Evolutionary conservation across 257 asterid species (phyloP).

Genomic region (Catharanthus roseus): DNA sequence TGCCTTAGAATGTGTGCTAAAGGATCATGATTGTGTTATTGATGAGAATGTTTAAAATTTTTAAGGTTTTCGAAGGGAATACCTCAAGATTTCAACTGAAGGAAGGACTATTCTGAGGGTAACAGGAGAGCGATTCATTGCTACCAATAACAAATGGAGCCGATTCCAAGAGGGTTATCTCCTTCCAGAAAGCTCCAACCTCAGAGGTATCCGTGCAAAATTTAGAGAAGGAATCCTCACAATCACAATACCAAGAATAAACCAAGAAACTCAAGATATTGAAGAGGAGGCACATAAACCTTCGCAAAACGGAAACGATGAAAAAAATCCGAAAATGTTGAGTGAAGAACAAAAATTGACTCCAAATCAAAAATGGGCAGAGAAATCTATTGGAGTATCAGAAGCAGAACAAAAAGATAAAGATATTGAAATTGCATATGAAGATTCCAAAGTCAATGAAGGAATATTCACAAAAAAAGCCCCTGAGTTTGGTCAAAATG

Average conservation of each 20-base stretch:
- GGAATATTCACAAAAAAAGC: no score
- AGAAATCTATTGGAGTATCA: no score
- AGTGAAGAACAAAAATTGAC: background rate
- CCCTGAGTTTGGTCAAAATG: no score
- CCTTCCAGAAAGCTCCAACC: conserved; percentile 46
- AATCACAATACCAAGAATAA: conserved; percentile 48
- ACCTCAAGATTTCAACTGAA: conserved; percentile 57
- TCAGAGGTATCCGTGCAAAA: conserved; percentile 51
- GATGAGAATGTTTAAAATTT: no score
- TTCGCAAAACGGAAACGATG: conserved; percentile 6
- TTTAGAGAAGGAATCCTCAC: conserved; percentile 53
- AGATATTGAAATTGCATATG: no score
- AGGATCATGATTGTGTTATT: no score
- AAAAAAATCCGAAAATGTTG: background rate
- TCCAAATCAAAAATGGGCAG: background rate
- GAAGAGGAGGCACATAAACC: background rate
- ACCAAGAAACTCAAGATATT: conserved; percentile 1
- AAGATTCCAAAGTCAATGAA: no score
- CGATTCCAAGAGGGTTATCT: conserved; percentile 66
- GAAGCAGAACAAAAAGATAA: no score
- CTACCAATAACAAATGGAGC: conserved; percentile 69
- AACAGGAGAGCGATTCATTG: conserved; percentile 53
- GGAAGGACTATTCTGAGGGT: conserved; percentile 48
- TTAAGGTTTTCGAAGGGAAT: conserved; percentile 56
- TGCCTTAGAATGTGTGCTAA: no score